Evolutionary conservation across 2,329 filamentous ascomycete species (phyloP).

Genomic region (Cryphonectria nitschkei): DNA sequence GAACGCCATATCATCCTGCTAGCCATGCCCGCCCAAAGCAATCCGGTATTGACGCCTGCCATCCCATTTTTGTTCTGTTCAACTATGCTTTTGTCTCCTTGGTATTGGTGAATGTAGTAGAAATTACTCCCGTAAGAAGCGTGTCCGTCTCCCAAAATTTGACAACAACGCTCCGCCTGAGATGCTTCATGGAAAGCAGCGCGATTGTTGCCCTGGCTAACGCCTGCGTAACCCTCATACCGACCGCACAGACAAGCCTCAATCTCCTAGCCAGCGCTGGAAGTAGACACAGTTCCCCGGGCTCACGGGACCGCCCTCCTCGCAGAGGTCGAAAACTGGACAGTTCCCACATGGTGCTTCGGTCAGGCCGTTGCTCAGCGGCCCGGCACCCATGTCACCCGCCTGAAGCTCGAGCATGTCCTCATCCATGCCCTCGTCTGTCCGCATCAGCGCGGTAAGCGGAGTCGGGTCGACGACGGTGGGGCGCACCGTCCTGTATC

Average conservation of each 20-base stretch:
- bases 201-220: neutral
- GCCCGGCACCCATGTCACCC: constrained; percentile 41
- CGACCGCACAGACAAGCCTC: constrained; percentile 23
- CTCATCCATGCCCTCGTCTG: constrained; percentile 33
- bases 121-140: neutral
- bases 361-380: constrained; percentile 72
- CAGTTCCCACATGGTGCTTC: constrained; percentile 90
- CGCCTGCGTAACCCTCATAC: neutral
- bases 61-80: neutral
- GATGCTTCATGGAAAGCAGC: neutral
- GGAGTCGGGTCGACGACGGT: constrained; percentile 44
- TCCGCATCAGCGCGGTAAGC: constrained; percentile 35
- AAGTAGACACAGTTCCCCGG: constrained; percentile 93
- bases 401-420: constrained; percentile 29
- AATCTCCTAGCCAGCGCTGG: constrained; percentile 73
- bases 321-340: constrained; percentile 90
- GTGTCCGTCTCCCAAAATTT: neutral
- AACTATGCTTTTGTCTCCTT: neutral
- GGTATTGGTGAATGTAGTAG: neutral
- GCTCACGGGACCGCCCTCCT: constrained; percentile 87
- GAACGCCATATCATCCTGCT: constrained; percentile 20
- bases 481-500: constrained; percentile 57
- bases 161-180: neutral
- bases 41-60: constrained; percentile 11
- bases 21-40: constrained; percentile 7